Conservation (phyloP, 2,329 filamentous ascomycete species). For the Orbilia quercus region DNA sequence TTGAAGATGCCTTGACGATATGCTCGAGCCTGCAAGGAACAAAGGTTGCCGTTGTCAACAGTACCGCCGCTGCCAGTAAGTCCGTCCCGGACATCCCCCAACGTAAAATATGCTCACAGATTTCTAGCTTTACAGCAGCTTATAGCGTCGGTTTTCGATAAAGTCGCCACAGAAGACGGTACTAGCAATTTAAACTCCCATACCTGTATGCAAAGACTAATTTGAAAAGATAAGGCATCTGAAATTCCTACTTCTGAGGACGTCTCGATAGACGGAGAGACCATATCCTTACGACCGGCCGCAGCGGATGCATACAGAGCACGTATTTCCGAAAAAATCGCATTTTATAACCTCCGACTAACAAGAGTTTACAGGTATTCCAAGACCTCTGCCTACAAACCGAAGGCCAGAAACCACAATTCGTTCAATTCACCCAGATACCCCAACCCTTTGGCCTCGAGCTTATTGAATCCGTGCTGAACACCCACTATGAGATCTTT, state of each 20-base stretch:
- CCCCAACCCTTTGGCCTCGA: slow-evolving; percentile 87
- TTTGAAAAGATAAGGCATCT: slow-evolving; percentile 58
- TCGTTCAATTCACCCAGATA: slow-evolving; percentile 80
- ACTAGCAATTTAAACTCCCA: slow-evolving; percentile 60
- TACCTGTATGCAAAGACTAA: slow-evolving; percentile 59
- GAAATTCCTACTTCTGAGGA: slow-evolving; percentile 73
- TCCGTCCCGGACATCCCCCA: slow-evolving; percentile 6
- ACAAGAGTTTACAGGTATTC: slow-evolving; percentile 72
- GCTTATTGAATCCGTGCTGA: slow-evolving; percentile 88
- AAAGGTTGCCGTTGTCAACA: slow-evolving; percentile 93
- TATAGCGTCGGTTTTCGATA: slow-evolving; percentile 91
- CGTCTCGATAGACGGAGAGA: slow-evolving; percentile 73
- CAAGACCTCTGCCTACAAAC: slow-evolving; percentile 89
- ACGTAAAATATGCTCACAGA: slow-evolving; percentile 1
- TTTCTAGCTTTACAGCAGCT: slow-evolving; percentile 80
- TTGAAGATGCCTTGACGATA: slow-evolving; percentile 85
- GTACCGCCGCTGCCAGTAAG: slow-evolving; percentile 86
- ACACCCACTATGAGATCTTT: slow-evolving; percentile 85
- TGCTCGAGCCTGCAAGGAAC: slow-evolving; percentile 90
- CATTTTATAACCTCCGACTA: neutral
- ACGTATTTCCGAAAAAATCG: slow-evolving; percentile 25
- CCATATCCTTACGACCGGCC: slow-evolving; percentile 76
- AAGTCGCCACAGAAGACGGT: slow-evolving; percentile 85
- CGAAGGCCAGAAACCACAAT: slow-evolving; percentile 83
- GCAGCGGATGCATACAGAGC: slow-evolving; percentile 86